Evolutionary conservation across 805 yeast species (phyloP).

Genomic region (Myxozyma melibiosi): DNA sequence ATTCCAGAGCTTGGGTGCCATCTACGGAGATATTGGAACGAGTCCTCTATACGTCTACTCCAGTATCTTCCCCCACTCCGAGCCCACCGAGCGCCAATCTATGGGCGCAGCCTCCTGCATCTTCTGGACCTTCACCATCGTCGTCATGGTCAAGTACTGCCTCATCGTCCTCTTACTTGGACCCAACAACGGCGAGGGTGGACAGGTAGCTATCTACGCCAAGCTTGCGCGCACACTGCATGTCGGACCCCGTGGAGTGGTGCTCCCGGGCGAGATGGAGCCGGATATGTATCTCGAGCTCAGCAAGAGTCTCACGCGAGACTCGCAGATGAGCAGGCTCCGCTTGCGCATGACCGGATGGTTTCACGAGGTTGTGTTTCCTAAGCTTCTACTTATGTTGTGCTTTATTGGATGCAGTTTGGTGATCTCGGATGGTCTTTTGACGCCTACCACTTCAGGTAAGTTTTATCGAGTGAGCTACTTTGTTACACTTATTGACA

Average conservation of each 20-base stretch:
- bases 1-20: constrained; percentile 59
- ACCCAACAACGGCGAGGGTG: constrained; percentile 64
- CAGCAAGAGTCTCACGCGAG: constrained; percentile 46
- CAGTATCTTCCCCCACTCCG: constrained; percentile 39
- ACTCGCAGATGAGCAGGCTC: constrained; percentile 9
- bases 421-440: constrained; percentile 60
- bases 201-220: constrained; percentile 65
- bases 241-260: constrained; percentile 45
- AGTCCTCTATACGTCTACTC: constrained; percentile 58
- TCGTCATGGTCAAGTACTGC: constrained; percentile 57
- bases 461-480: neutral
- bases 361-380: constrained; percentile 37
- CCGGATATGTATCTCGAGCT: constrained; percentile 42
- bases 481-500: neutral
- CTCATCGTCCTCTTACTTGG: constrained; percentile 53
- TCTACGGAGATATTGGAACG: constrained; percentile 66
- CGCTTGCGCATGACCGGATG: constrained; percentile 15
- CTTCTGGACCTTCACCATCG: constrained; percentile 57
- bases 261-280: constrained; percentile 45
- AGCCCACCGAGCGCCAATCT: constrained; percentile 47
- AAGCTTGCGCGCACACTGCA: constrained; percentile 55
- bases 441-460: constrained; percentile 63
- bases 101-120: constrained; percentile 57
- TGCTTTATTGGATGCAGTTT: constrained; percentile 59
- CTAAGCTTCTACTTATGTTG: constrained; percentile 39